These are phyloP conservation scores for Corchorus capsularis DNA, from an alignment of 345 rosid species.

Conservation along the genomic window DNA sequence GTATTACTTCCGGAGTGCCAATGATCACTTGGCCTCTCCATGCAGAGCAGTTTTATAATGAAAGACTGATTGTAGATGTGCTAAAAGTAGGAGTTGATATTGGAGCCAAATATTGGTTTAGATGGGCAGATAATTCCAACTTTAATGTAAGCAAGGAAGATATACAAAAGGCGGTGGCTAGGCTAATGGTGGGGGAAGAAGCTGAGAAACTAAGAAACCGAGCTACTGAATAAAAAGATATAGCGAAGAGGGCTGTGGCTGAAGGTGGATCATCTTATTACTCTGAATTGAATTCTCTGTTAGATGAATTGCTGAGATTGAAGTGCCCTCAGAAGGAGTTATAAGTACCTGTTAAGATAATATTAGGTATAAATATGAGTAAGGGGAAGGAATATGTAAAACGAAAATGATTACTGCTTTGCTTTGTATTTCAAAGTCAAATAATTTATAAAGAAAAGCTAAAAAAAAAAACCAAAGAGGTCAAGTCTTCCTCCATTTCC, in stretches of 20 bases:
- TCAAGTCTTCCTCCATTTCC: too few species aligned
- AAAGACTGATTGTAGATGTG: conserved; percentile 48
- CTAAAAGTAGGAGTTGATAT: conserved; percentile 47
- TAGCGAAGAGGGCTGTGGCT: conserved; percentile 41
- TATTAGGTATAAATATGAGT: not conserved
- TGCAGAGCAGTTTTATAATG: conserved; percentile 65
- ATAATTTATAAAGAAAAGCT: too few species aligned
- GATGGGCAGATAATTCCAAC: not conserved
- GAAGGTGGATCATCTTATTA: conserved; percentile 44
- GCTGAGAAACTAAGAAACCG: conserved; percentile 39
- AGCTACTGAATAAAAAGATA: conserved; percentile 13
- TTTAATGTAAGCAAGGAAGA: conserved; percentile 24
- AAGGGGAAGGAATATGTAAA: too few species aligned
- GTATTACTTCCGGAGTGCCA: conserved; percentile 51
- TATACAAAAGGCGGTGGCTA: conserved; percentile 41
- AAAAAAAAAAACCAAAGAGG: too few species aligned
- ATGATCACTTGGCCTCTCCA: conserved; percentile 65
- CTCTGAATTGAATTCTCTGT: conserved; percentile 22
- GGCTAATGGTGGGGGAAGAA: conserved; percentile 46
- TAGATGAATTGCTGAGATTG: conserved; percentile 24
- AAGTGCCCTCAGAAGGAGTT: too few species aligned
- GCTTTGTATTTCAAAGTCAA: too few species aligned
- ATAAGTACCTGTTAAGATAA: not conserved
- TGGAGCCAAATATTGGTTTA: conserved; percentile 40
- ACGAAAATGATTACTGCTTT: too few species aligned